Evolutionary conservation across 2,329 filamentous ascomycete genomes (phyloP), one percentile per base, ranked within the genome.

Genomic region (Trematosphaeria pertusa): DNA sequence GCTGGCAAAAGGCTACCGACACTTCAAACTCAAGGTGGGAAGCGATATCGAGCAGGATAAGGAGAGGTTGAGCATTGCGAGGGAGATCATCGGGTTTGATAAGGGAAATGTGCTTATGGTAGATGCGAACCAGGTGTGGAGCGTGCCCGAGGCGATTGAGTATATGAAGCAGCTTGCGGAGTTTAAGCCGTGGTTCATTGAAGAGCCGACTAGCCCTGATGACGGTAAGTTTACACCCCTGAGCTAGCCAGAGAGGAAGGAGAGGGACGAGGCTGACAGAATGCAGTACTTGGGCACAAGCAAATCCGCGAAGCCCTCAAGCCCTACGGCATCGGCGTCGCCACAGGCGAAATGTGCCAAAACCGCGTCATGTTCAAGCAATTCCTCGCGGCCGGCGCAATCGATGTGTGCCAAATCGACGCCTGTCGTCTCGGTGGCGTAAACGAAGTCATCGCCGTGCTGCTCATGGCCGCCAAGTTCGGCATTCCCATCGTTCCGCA

Each of bases 311-410:
- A 93, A 52, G 91, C 91, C 3, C 84, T 96, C 9, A 81, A 82
- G 61, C 85, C 88, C 0, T 78, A 85, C 65, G 83, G 83, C 46
- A 90, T 96, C 61, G 89, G 89, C 48, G 91, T 96, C 4, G 91
- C 91, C 6, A 96, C 91, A 0, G 91, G 91, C 54, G 91, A 96
- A 77, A 95, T 96, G 90, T 94, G 90, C 77, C 91, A 96, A 78
- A 96, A 96, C 78, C 86, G 91, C 30, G 89, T 96, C 56, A 84
- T 96, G 64, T 96, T 96, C 83, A 96, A 96, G 81, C 91, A 96
- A 75, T 83, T 96, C 50, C 82, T 96, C 40, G 83, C 87, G 69
- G 79, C 84, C 2, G 87, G 87, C 39, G 89, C 91, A 50, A 89
- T 96, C 61, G 91, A 94, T 64, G 85, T 96, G 15, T 91, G 90